A percentile compares a stretch with the other conserved stretches of the same genome.
Evolutionary conservation across 495 filamentous ascomycete genomes (phyloP).

Genomic region (Tetracladium setigerum): DNA sequence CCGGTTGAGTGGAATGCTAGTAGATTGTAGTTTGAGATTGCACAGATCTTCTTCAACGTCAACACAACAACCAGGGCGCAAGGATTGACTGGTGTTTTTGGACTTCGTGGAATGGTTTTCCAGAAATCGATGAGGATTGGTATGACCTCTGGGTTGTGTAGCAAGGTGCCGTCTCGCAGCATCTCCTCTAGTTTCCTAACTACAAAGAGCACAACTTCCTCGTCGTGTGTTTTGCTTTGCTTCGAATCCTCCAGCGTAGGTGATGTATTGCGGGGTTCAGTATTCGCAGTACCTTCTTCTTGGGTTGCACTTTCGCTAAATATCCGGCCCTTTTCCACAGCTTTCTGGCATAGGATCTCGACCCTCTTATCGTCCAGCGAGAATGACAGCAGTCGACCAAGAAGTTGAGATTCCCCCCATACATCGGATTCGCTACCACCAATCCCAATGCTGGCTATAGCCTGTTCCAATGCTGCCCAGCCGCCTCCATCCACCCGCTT

Average conservation of each 20-base stretch:
- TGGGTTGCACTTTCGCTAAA: not conserved
- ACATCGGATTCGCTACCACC: slow-evolving; percentile 50
- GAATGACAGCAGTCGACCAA: slow-evolving; percentile 78
- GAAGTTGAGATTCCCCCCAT: slow-evolving; percentile 64
- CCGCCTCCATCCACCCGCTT: slow-evolving; percentile 66
- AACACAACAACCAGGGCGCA: slow-evolving; percentile 54
- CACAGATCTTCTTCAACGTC: slow-evolving; percentile 41
- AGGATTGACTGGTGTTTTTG: slow-evolving; percentile 32
- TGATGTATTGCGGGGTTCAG: not conserved
- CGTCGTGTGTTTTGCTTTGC: slow-evolving; percentile 6
- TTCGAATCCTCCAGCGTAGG: not conserved
- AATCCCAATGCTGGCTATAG: slow-evolving; percentile 52
- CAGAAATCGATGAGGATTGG: slow-evolving; percentile 60
- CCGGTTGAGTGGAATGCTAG: slow-evolving; percentile 71
- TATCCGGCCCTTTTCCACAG: slow-evolving; percentile 1
- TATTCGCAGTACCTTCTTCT: not conserved
- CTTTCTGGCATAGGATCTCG: slow-evolving; percentile 26
- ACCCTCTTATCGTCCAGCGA: slow-evolving; percentile 69
- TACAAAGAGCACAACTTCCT: slow-evolving; percentile 18
- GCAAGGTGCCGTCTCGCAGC: slow-evolving; percentile 44
- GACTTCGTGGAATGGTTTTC: slow-evolving; percentile 45
- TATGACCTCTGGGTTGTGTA: slow-evolving; percentile 58
- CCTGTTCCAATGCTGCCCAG: slow-evolving; percentile 66
- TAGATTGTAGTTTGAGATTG: slow-evolving; percentile 65
- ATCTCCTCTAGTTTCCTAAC: slow-evolving; percentile 35